These are phyloP conservation scores for Choiromyces venosus DNA, from an alignment of 495 filamentous ascomycete species.

Conservation along the genomic window DNA sequence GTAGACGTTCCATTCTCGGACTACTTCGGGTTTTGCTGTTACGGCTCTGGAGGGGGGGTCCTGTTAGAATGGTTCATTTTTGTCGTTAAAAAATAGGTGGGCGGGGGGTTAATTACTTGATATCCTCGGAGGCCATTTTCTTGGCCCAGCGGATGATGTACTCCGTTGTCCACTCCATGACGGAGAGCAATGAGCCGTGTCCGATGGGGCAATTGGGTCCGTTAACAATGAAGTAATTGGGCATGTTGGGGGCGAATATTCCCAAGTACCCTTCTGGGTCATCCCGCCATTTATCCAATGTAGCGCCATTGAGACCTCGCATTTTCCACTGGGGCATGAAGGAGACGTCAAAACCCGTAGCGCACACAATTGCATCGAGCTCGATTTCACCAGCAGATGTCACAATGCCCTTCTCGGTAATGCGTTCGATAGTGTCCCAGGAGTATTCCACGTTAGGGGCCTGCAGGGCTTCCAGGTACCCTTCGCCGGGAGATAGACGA, in stretches of 20 bases:
- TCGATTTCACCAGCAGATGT: constrained; percentile 49
- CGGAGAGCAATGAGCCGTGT: constrained; percentile 51
- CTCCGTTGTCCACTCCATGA: constrained; percentile 50
- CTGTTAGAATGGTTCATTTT: background rate
- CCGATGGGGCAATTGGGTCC: constrained; percentile 55
- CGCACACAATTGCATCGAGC: constrained; percentile 50
- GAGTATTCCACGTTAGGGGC: constrained; percentile 49
- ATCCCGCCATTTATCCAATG: constrained; percentile 43
- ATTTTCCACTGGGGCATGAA: constrained; percentile 45
- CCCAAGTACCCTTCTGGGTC: constrained; percentile 45
- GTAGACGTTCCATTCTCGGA: constrained; percentile 47
- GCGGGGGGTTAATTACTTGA: constrained; percentile 40
- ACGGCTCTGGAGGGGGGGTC: constrained; percentile 30
- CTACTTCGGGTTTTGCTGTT: constrained; percentile 44
- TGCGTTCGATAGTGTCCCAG: constrained; percentile 44
- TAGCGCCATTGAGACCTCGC: constrained; percentile 44
- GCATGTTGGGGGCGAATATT: constrained; percentile 44
- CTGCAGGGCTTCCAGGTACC: constrained; percentile 50
- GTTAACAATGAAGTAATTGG: constrained; percentile 51
- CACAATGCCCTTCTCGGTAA: constrained; percentile 49
- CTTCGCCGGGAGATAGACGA: constrained; percentile 51
- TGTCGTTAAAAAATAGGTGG: background rate
- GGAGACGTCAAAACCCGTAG: constrained; percentile 51
- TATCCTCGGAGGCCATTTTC: constrained; percentile 48
- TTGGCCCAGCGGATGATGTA: constrained; percentile 49